Evolutionary conservation across 2,329 filamentous ascomycete genomes (phyloP).

Genomic region (Apiospora saccharicola): DNA sequence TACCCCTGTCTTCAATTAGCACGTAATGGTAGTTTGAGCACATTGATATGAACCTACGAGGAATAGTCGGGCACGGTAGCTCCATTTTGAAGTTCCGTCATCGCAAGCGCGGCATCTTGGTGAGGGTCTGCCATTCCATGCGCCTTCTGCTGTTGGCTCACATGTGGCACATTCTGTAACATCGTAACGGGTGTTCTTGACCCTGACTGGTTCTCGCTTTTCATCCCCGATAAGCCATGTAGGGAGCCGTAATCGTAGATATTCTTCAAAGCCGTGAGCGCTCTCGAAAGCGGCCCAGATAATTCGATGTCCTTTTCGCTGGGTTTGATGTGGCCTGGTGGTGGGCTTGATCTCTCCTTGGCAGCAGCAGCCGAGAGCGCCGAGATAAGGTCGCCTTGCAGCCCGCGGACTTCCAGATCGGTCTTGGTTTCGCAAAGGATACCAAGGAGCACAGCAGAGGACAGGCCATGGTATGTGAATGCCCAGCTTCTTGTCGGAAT

Average conservation of each 20-base stretch:
- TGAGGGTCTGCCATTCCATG: constrained; percentile 56
- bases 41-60: constrained; percentile 39
- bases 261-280: constrained; percentile 67
- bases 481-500: constrained; percentile 73
- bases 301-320: constrained; percentile 68
- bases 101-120: constrained; percentile 68
- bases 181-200: constrained; percentile 40
- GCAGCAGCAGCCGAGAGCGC: constrained; percentile 70
- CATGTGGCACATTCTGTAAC: constrained; percentile 6
- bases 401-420: constrained; percentile 67
- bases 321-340: constrained; percentile 59
- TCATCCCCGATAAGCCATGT: constrained; percentile 54
- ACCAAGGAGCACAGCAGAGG: constrained; percentile 69
- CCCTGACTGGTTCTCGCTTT: constrained; percentile 56
- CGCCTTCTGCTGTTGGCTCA: constrained; percentile 33
- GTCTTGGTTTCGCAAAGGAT: constrained; percentile 69
- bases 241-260: constrained; percentile 72
- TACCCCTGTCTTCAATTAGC: not conserved
- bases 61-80: constrained; percentile 55
- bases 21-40: not conserved
- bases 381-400: constrained; percentile 70
- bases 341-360: constrained; percentile 62
- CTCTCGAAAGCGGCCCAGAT: constrained; percentile 67
- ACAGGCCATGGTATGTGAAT: constrained; percentile 72
- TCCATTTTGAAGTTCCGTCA: constrained; percentile 71